A percentile compares a stretch with the other conserved stretches of the same genome.
Conservation (phyloP, 352 stramenopile species). For the Pythium guiyangense region DNA sequence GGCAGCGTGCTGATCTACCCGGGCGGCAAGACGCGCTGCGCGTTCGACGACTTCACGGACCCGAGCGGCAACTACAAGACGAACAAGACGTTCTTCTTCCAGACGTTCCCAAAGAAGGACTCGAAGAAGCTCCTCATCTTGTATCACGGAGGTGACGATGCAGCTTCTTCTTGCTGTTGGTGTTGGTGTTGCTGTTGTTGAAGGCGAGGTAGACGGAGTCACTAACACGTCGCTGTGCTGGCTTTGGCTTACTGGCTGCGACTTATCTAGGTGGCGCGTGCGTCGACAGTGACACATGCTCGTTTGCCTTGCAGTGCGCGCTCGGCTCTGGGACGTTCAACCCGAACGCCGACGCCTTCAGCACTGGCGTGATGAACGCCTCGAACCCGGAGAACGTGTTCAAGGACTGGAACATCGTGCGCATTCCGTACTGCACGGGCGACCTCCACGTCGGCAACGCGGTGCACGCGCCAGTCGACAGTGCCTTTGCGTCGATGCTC, state of each 20-base stretch:
- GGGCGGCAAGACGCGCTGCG: constrained; percentile 18
- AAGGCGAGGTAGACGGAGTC: too few species aligned
- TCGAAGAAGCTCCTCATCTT: constrained; percentile 49
- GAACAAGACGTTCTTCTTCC: constrained; percentile 38
- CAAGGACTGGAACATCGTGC: constrained; percentile 69
- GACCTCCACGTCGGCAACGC: constrained; percentile 46
- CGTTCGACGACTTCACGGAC: constrained; percentile 21
- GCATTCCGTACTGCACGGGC: constrained; percentile 71
- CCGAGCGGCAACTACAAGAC: constrained; percentile 16
- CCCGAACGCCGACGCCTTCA: constrained; percentile 29
- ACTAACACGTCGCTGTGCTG: too few species aligned
- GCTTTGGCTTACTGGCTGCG: too few species aligned
- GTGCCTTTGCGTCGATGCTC: constrained; percentile 13
- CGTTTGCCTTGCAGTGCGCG: constrained; percentile 51
- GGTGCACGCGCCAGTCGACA: constrained; percentile 8
- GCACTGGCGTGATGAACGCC: constrained; percentile 40
- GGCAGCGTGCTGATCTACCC: constrained; percentile 28
- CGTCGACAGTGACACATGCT: constrained; percentile 48
- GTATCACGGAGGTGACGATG: constrained; percentile 60
- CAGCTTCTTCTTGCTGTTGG: too few species aligned
- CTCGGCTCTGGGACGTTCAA: constrained; percentile 34
- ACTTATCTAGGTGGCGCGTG: constrained; percentile 57
- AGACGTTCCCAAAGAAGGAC: constrained; percentile 36
- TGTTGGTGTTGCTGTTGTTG: too few species aligned
- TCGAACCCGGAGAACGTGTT: constrained; percentile 52